Conservation (phyloP, 768 basidiomycete genomes). For the Harrya chromipes region DNA sequence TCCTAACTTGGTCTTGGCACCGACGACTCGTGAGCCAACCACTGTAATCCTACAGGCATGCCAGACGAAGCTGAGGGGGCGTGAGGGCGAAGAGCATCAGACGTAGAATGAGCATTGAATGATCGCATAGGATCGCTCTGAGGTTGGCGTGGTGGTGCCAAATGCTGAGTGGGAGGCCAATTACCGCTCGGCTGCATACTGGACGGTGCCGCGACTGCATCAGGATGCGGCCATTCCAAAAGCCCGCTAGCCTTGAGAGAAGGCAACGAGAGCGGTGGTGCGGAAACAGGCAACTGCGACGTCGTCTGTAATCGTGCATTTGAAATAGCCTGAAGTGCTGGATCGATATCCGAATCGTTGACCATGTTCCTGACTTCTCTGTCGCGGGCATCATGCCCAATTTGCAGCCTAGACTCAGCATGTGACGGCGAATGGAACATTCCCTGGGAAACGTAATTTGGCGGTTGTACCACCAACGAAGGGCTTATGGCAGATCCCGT, state of each 20-base stretch:
- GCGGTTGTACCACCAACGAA: conserved; percentile 21
- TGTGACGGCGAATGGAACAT: conserved; percentile 27
- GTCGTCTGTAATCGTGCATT: conserved; percentile 19
- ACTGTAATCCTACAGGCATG: conserved; percentile 66
- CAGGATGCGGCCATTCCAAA: conserved; percentile 52
- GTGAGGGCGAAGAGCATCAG: conserved; percentile 16
- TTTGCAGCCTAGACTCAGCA: conserved; percentile 16
- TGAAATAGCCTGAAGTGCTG: conserved; percentile 26
- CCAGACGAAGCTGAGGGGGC: conserved; percentile 26
- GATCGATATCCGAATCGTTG: conserved; percentile 31
- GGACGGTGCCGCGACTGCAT: conserved; percentile 15
- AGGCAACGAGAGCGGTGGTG: conserved; percentile 49
- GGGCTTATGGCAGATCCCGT: conserved; percentile 17
- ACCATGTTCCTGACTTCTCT: conserved; percentile 25
- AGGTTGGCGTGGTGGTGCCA: conserved; percentile 17
- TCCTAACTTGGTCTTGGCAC: conserved; percentile 24
- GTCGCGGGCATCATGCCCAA: conserved; percentile 25
- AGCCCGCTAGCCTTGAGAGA: conserved; percentile 75
- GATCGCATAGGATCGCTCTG: conserved; percentile 19
- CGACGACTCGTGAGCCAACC: conserved; percentile 64
- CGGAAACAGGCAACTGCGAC: conserved; percentile 8
- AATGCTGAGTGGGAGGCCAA: conserved; percentile 27
- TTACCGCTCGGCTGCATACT: conserved; percentile 7
- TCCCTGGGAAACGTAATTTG: conserved; percentile 31
- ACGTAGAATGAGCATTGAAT: conserved; percentile 7